These are phyloP conservation scores for Pleomassaria siparia DNA, from an alignment of 2,329 filamentous ascomycete genomes.

Conservation along the genomic window DNA sequence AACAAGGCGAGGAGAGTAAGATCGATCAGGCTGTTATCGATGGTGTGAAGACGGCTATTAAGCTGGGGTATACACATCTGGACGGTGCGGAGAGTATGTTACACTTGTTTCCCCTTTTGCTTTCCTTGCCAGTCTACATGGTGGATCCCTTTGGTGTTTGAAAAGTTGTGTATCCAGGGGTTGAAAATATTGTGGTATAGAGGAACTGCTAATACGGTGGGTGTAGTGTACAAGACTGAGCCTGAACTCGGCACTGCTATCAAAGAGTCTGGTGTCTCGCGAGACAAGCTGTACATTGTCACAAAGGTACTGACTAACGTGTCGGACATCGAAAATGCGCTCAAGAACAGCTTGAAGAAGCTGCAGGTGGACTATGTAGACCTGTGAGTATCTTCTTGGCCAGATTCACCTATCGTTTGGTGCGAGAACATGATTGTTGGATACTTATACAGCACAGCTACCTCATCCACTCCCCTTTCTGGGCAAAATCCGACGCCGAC, in stretches of 20 bases:
- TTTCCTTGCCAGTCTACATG: no score
- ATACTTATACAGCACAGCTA: conserved; percentile 56
- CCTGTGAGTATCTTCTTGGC: conserved; percentile 46
- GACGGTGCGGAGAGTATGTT: conserved; percentile 70
- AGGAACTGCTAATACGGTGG: not conserved
- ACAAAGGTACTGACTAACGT: conserved; percentile 60
- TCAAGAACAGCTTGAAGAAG: conserved; percentile 61
- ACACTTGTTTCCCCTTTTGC: not conserved
- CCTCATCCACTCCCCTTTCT: conserved; percentile 64
- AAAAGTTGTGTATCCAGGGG: no score
- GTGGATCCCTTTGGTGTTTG: no score
- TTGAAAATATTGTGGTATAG: no score
- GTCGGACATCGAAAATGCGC: conserved; percentile 56
- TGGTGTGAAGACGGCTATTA: conserved; percentile 63
- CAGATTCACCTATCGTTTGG: not conserved
- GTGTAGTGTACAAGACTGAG: conserved; percentile 54
- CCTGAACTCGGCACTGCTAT: conserved; percentile 52
- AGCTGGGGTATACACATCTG: conserved; percentile 70
- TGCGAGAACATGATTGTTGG: not conserved
- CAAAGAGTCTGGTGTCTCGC: conserved; percentile 46
- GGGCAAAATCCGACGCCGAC: conserved; percentile 54
- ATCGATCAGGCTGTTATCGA: conserved; percentile 62
- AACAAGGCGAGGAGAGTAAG: conserved; percentile 49
- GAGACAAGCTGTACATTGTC: conserved; percentile 53
- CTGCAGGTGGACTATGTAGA: conserved; percentile 64